A percentile compares a stretch with the other conserved stretches of the same genome.
Evolutionary conservation across 805 yeast genomes (phyloP).

Genomic region (Starmerella potacharoeniae): DNA sequence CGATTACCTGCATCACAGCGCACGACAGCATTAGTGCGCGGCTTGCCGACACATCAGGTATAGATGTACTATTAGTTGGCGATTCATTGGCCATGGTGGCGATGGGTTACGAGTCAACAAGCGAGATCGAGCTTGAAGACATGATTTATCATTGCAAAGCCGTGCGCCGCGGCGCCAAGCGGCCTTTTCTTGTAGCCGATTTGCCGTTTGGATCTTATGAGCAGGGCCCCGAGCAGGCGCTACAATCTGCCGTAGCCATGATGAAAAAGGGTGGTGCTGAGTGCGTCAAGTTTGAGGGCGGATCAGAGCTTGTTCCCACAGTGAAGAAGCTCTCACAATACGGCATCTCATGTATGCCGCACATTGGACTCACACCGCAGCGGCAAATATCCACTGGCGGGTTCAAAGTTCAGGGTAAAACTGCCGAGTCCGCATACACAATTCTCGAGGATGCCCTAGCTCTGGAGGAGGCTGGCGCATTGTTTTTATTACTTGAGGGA

Average conservation of each 20-base stretch:
- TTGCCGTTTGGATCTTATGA: conserved; percentile 86
- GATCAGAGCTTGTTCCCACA: conserved; percentile 43
- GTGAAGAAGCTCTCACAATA: conserved; percentile 45
- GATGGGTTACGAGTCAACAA: conserved; percentile 58
- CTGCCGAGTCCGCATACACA: conserved; percentile 40
- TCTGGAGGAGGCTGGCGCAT: conserved; percentile 66
- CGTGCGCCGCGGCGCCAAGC: conserved; percentile 56
- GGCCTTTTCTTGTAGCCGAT: conserved; percentile 68
- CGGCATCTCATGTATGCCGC: conserved; percentile 88
- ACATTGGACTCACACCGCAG: conserved; percentile 88
- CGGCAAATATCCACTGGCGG: conserved; percentile 71
- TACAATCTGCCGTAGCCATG: conserved; percentile 44
- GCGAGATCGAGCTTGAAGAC: conserved; percentile 62
- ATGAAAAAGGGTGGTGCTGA: conserved; percentile 47
- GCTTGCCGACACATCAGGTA: conserved; percentile 52
- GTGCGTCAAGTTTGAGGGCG: conserved; percentile 81
- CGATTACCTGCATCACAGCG: conserved; percentile 63
- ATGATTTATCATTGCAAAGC: conserved; percentile 67
- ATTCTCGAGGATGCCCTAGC: conserved; percentile 57
- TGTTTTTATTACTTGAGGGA: conserved; percentile 69
- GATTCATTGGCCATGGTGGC: conserved; percentile 91
- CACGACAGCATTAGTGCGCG: conserved; percentile 73
- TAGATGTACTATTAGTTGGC: conserved; percentile 71
- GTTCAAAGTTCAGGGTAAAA: conserved; percentile 70
- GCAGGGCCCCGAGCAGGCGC: conserved; percentile 47